These are phyloP conservation scores for Aquilaria yunnanensis DNA, from an alignment of 345 rosid genomes.

Conservation along the genomic window DNA sequence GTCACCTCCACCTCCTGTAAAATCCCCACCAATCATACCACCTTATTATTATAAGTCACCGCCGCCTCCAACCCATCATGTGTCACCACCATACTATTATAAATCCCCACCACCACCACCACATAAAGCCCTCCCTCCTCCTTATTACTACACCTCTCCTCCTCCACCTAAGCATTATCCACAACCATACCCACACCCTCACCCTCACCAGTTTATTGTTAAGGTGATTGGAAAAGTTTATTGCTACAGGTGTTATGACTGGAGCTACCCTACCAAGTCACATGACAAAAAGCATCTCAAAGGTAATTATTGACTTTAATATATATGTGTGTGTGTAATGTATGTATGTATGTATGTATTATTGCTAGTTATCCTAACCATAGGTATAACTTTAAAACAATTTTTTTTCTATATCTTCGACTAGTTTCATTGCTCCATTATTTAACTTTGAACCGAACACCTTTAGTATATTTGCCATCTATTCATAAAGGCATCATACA, in stretches of 20 bases:
- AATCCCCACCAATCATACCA: not conserved
- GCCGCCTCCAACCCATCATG: conserved; percentile 1
- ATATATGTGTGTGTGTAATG: too few species aligned
- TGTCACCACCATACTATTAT: not conserved
- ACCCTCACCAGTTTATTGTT: conserved; percentile 26
- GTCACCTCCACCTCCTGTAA: not conserved
- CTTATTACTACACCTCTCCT: conserved; percentile 10
- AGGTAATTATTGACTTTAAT: conserved; percentile 29
- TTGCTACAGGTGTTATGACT: conserved; percentile 53
- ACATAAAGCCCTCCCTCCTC: not conserved
- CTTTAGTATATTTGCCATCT: too few species aligned
- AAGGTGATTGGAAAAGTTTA: conserved; percentile 52
- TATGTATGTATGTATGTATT: too few species aligned
- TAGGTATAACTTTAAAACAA: too few species aligned
- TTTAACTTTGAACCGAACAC: too few species aligned
- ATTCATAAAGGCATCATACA: too few species aligned
- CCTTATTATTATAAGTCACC: conserved; percentile 12
- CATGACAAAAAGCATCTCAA: conserved; percentile 78
- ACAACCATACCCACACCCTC: conserved; percentile 14
- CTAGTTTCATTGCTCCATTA: too few species aligned
- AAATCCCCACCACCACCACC: conserved; percentile 10
- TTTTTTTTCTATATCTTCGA: too few species aligned
- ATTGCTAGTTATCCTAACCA: too few species aligned
- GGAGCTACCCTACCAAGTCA: conserved; percentile 41
- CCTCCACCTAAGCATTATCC: not conserved